A percentile compares a stretch with the other conserved stretches of the same genome.
Conservation (phyloP, 169 alveolate species). For the Plasmodium berghei region DNA sequence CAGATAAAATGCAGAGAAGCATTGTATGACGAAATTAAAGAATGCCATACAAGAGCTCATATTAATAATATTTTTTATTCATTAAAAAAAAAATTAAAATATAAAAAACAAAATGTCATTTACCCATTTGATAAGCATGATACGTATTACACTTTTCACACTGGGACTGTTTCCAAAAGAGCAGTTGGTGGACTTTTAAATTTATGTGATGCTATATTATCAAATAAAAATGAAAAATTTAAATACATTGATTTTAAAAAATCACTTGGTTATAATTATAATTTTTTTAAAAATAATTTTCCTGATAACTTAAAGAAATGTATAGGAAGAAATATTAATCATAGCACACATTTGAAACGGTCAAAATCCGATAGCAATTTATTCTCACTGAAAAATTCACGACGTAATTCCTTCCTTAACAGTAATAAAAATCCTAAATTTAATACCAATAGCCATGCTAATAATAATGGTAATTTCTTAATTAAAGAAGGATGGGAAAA, state of each 20-base stretch:
- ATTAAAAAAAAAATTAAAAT: constrained; percentile 45
- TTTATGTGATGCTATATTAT: constrained; percentile 72
- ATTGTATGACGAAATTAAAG: constrained; percentile 53
- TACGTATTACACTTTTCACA: constrained; percentile 77
- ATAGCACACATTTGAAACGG: constrained; percentile 18
- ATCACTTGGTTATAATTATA: constrained; percentile 46
- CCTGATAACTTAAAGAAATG: background rate
- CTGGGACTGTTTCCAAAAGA: constrained; percentile 79
- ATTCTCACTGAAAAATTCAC: background rate
- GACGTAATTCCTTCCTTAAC: background rate
- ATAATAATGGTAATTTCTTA: background rate
- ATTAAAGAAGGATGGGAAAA: background rate
- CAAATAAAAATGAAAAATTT: constrained; percentile 60
- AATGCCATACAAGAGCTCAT: constrained; percentile 44
- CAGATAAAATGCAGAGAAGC: constrained; percentile 71
- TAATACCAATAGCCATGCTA: background rate
- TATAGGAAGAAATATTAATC: constrained; percentile 5
- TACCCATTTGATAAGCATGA: constrained; percentile 75
- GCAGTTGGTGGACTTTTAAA: constrained; percentile 81
- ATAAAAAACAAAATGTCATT: constrained; percentile 43
- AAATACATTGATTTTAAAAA: constrained; percentile 67
- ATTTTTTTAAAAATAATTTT: constrained; percentile 25
- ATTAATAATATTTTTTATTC: constrained; percentile 61
- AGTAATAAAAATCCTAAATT: too few species aligned
- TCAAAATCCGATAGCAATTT: constrained; percentile 44